phyloP scores from a whole-genome alignment of 2,329 filamentous ascomycete species.

The Neonectria magnoliae region DNA sequence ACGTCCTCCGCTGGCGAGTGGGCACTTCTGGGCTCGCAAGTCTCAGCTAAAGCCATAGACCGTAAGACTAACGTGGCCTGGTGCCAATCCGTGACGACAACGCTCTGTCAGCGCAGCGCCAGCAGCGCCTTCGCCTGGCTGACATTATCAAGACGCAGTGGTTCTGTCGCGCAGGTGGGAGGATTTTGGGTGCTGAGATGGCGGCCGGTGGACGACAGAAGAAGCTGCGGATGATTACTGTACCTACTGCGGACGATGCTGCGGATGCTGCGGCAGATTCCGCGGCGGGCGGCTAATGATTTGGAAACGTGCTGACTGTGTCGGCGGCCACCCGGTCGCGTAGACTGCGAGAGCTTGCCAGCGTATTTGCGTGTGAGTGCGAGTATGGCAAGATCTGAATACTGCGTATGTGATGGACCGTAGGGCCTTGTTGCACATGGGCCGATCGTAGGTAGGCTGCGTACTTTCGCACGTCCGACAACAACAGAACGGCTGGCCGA shows the following conservation, averaged over 20 bases:
- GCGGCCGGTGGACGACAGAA: background rate
- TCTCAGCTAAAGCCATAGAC: conserved; percentile 30
- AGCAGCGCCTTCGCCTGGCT: conserved; percentile 21
- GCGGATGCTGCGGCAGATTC: conserved; percentile 12
- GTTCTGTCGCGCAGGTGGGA: background rate
- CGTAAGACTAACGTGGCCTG: conserved; percentile 29
- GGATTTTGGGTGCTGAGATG: background rate
- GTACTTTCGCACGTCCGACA: conserved; percentile 13
- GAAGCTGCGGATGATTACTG: conserved; percentile 1
- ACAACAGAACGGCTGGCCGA: conserved; percentile 6
- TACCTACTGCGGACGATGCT: conserved; percentile 3
- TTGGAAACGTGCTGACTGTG: conserved; percentile 6
- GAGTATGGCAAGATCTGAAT: too few species aligned
- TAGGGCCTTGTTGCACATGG: conserved; percentile 3
- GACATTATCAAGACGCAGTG: conserved; percentile 27
- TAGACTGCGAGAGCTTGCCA: background rate
- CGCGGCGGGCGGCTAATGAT: conserved; percentile 11
- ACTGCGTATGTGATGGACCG: background rate
- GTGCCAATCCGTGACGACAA: conserved; percentile 28
- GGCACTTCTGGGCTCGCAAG: conserved; percentile 13
- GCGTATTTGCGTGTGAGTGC: background rate
- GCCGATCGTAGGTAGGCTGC: conserved; percentile 16
- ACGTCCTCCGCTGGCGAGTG: conserved; percentile 7
- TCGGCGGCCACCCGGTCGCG: background rate
- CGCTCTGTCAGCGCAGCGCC: conserved; percentile 27